Evolutionary conservation across 495 filamentous ascomycete species (phyloP), one percentile per base, ranked within the genome.

Genomic region (Xylaria sp.): DNA sequence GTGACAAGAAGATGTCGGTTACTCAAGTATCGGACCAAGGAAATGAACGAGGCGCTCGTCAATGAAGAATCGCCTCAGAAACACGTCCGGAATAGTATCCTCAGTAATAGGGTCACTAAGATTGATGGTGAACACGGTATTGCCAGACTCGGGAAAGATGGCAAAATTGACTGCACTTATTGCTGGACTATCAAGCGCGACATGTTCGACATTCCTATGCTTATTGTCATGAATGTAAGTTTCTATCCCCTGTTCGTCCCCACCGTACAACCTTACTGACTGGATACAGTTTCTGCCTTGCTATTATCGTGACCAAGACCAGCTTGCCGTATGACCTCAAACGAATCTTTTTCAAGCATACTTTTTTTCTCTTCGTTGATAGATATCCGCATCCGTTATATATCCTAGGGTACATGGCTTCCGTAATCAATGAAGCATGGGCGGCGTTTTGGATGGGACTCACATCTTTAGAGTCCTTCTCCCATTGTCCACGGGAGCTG

Each of bases 141-240:
- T 63, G 88, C 89, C 48, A 85, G 93, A 55, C 90, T 94, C 1
- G 90, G 92, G 79, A 92, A 90, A 77, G 94, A 97, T 71, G 96
- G 95, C 70, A 95, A 94, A 81, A 90, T 98, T 61, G 93, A 97
- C 77, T 97, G 94, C 84, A 93, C 90, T 75, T 97, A 94, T 82
- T 95, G 92, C 83, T 99, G 96, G 95, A 94, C 93, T 71, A 94
- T 98, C 68, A 96, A 95, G 85, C 86, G 96, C 71, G 96, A 99
- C 80, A 93, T 96, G 57, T 99, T 98, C 83, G 96, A 98, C 80
- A 97, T 99, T 80, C 96, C 96, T 35, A 98, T 97, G 94, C 82
- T 99, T 80, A 96, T 98, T 81, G 90, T 97, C 75, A 94, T 97
- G 84, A 97, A 97, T 83, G 96, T 97, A 78, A 90, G 94, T 90